A percentile compares a stretch with the other conserved stretches of the same genome.
Conservation (phyloP, 345 rosid species). For the Ceriops zippeliana region DNA sequence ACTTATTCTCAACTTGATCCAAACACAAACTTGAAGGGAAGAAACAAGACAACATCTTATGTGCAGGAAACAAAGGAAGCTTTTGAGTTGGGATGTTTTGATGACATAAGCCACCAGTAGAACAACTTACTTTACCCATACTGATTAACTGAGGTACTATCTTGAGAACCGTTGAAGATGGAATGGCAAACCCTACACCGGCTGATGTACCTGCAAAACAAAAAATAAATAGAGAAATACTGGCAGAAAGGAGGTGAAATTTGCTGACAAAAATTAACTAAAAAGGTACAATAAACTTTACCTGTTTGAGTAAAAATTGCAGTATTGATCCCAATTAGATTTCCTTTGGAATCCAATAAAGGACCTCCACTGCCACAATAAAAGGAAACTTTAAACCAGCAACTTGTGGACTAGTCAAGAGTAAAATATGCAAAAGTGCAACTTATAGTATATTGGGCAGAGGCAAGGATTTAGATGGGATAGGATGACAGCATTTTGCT, state of each 20-base stretch:
- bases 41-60: neutral
- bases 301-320: constrained; percentile 95
- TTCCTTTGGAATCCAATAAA: constrained; percentile 84
- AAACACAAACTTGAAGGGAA: neutral
- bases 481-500: too few relatives aligned
- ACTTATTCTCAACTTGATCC: neutral
- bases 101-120: neutral
- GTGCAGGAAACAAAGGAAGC: too few relatives aligned
- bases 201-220: constrained; percentile 73
- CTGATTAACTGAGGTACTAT: constrained; percentile 88
- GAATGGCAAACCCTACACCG: constrained; percentile 96
- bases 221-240: neutral
- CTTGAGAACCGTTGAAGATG: constrained; percentile 80
- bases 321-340: constrained; percentile 84
- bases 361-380: constrained; percentile 79
- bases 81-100: too few relatives aligned
- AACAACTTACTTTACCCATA: constrained; percentile 67
- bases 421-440: neutral
- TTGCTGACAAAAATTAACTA: neutral
- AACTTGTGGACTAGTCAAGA: neutral
- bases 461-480: too few relatives aligned
- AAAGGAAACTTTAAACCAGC: constrained; percentile 1
- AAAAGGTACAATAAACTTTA: constrained; percentile 18
- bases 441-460: too few relatives aligned
- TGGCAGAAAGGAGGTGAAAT: neutral